These are phyloP conservation scores for Umbelopsis sp. DNA, from an alignment of 192 early-diverging fungal species.

Conservation along the genomic window DNA sequence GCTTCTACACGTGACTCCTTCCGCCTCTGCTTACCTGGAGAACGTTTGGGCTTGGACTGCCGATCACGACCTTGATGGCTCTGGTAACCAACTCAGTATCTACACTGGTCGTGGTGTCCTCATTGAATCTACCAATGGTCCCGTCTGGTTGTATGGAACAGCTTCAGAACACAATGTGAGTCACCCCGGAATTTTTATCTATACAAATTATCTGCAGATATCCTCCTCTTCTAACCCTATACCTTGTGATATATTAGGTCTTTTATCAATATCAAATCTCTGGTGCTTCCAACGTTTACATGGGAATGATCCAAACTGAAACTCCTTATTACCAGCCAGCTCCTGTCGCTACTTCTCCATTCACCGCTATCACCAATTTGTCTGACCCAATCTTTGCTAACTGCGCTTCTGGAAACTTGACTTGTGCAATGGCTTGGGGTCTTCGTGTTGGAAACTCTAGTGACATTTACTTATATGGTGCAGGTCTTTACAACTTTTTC, in stretches of 20 bases:
- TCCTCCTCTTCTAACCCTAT: no score
- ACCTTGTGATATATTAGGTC: neutral
- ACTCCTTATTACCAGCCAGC: constrained; percentile 44
- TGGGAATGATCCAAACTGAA: constrained; percentile 44
- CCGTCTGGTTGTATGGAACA: constrained; percentile 44
- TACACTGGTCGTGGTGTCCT: constrained; percentile 46
- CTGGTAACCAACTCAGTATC: constrained; percentile 31
- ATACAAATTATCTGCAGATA: constrained; percentile 33
- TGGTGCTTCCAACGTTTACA: constrained; percentile 37
- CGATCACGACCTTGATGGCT: constrained; percentile 45
- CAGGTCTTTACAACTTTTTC: constrained; percentile 48
- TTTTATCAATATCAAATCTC: constrained; percentile 45
- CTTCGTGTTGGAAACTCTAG: constrained; percentile 33
- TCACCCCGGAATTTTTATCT: constrained; percentile 28
- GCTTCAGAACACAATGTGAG: constrained; percentile 39
- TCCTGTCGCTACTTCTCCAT: constrained; percentile 31
- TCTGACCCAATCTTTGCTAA: constrained; percentile 35
- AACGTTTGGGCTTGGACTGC: constrained; percentile 47
- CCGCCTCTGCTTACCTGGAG: constrained; percentile 42
- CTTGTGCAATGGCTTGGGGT: constrained; percentile 39
- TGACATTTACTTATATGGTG: constrained; percentile 41
- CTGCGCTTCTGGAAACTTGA: constrained; percentile 9
- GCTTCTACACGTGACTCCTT: constrained; percentile 36
- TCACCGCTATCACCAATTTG: constrained; percentile 22
- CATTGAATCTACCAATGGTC: constrained; percentile 29